Base-by-base conservation (phyloP, 2,329 filamentous ascomycete genomes). In the Cladosporium sp. region DNA sequence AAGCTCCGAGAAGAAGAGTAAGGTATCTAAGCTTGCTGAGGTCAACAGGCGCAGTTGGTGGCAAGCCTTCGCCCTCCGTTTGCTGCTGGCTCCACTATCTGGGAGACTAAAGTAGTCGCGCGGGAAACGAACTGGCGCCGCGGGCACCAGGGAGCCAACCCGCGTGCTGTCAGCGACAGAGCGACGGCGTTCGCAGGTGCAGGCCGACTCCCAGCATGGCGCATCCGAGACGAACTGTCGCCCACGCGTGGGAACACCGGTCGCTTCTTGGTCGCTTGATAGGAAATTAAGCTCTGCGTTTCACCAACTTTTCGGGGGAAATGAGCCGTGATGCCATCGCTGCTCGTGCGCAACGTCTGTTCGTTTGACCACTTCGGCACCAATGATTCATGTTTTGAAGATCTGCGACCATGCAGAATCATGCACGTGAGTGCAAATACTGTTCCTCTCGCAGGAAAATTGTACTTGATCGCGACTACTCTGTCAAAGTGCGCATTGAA, bases 211-310 rank as follows among this genome's bases (percentile, higher is more conserved):
- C 49, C 34, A 51, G 49, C 49, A 51, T 30, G 22, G 43, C 43
- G 43, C n/a, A 47, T 54, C 36, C 51, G 37, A 54, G 37, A 40
- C 37, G 36, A 40, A 40, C 47, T 28, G 15, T 47, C 17, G 8
- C 38, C 38, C 38, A 40, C 38, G 12, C 8, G 38, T 14, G 38
- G 38, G 30, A 34, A 30, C 22, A 22, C 11, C 30, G 36, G 22
- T 54, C 51, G 37, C 37, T 42, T 30, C 43, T 47, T 47, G 43
- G 42, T 39, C 51, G 51, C 37, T 54, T 54, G 37, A 22, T 40
- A 40, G 51, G 51, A 54, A 34, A 54, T 54, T 54, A 54, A 40
- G 37, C 51, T 54, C 37, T 54, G 34, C 38, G 51, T 54, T 54
- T 54, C 51, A 54, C 22, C 47, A 50, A 37, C 28, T 20, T 37